Conservation (phyloP, 495 filamentous ascomycete species). For the Aeminium ludgeri region DNA sequence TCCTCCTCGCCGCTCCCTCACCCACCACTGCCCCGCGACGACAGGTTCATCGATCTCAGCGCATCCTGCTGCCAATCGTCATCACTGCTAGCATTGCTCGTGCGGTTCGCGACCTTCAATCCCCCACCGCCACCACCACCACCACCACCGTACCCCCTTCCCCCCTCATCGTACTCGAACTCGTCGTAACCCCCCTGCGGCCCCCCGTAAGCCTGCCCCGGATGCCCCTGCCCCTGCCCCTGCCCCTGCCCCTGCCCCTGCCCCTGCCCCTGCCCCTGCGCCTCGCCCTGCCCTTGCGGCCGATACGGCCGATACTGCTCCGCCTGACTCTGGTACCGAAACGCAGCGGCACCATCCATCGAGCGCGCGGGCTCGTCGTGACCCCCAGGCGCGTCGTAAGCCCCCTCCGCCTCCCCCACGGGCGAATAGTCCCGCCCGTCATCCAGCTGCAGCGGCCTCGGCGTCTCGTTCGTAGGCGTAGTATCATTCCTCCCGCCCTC, state of each 20-base stretch:
- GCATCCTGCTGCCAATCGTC: constrained; percentile 25
- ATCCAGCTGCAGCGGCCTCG: constrained; percentile 14
- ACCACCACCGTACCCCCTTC: neutral
- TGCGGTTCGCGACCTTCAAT: constrained; percentile 21
- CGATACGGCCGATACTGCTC: constrained; percentile 1
- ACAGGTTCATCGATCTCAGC: constrained; percentile 23
- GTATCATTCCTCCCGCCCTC: constrained; percentile 12
- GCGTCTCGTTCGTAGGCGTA: constrained; percentile 20
- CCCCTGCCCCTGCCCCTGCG: no score
- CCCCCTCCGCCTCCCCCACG: constrained; percentile 10
- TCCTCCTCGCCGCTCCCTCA: constrained; percentile 8
- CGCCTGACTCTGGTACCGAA: constrained; percentile 7
- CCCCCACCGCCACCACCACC: constrained; percentile 17
- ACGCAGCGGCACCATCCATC: neutral
- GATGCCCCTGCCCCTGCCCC: no score
- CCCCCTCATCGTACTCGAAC: neutral
- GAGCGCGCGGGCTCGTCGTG: neutral
- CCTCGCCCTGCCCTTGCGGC: no score
- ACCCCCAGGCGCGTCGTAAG: constrained; percentile 11
- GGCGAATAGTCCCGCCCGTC: constrained; percentile 20
- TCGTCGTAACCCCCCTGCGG: neutral
- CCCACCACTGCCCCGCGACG: no score
- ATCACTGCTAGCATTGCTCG: constrained; percentile 9
- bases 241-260: no score
- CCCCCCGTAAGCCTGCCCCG: neutral